These are phyloP conservation scores for Heterobasidion annosum DNA, from an alignment of 1,284 basidiomycete species.

Conservation along the genomic window DNA sequence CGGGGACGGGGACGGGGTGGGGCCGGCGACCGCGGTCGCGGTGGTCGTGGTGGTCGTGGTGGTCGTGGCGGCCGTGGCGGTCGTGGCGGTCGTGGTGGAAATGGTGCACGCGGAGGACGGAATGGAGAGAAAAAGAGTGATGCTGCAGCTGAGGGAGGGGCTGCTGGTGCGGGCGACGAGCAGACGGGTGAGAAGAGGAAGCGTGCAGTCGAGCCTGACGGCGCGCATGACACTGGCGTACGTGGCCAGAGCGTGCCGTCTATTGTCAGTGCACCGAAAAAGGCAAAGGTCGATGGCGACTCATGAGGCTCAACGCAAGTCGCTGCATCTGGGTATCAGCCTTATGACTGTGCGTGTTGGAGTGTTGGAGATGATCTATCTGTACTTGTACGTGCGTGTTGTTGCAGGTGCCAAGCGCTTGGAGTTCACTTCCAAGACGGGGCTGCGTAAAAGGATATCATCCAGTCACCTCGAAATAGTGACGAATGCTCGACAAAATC, in stretches of 20 bases:
- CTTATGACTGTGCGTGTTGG: no score
- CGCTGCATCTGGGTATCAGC: no score
- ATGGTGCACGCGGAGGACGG: conserved; percentile 20
- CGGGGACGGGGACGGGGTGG: conserved; percentile 19
- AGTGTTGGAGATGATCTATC: no score
- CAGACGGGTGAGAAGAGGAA: conserved; percentile 63
- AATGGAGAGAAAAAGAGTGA: conserved; percentile 15
- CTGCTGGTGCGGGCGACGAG: conserved; percentile 17
- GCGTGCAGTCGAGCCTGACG: conserved; percentile 65
- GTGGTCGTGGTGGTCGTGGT: conserved; percentile 36
- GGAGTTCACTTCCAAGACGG: no score
- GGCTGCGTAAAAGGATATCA: no score
- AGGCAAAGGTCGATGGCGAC: conserved; percentile 42
- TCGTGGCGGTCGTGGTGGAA: conserved; percentile 21
- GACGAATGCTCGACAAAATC: no score
- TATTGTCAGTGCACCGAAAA: conserved; percentile 43
- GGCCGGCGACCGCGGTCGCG: conserved; percentile 28
- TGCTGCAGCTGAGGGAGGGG: conserved; percentile 11
- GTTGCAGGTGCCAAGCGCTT: no score
- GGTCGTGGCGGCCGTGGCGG: conserved; percentile 35
- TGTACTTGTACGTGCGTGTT: no score
- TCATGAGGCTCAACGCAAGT: conserved; percentile 4
- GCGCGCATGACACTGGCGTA: conserved; percentile 54
- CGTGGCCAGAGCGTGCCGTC: conserved; percentile 52
- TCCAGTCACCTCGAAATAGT: no score